Evolutionary conservation across 2,329 filamentous ascomycete genomes (phyloP).

Genomic region (Talaromyces sp.): DNA sequence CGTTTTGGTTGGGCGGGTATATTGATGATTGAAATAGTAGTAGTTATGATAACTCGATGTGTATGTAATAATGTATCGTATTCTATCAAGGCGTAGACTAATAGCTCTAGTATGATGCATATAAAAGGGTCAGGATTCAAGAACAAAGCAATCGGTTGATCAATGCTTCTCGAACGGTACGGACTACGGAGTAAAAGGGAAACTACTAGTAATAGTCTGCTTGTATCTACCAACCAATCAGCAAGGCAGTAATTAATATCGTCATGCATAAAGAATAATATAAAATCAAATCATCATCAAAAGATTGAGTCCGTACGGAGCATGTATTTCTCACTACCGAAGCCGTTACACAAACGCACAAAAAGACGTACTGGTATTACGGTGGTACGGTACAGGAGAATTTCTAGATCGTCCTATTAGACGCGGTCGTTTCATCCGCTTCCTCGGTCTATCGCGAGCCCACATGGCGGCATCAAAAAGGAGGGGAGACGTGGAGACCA

Average conservation of each 20-base stretch:
- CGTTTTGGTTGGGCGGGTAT: not conserved
- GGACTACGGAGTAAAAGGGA: not conserved
- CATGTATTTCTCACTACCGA: not conserved
- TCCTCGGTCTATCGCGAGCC: conserved; percentile 3
- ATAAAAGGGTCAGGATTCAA: not conserved
- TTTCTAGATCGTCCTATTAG: conserved; percentile 4
- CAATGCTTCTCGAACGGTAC: not conserved
- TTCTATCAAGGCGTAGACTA: not conserved
- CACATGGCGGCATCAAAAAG: conserved; percentile 12
- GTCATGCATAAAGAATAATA: not conserved
- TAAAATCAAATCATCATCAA: too few relatives aligned
- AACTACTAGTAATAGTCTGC: too few relatives aligned
- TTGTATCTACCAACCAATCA: not conserved
- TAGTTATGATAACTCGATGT: too few relatives aligned
- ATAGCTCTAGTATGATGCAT: not conserved
- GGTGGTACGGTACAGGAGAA: not conserved
- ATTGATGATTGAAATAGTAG: not conserved
- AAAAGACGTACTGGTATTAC: too few relatives aligned
- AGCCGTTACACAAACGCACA: not conserved
- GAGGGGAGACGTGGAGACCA: conserved; percentile 3
- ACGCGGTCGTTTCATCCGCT: conserved; percentile 7
- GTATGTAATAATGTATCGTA: too few relatives aligned
- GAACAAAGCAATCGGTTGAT: conserved; percentile 6
- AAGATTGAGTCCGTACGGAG: too few relatives aligned
- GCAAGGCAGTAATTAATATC: too few relatives aligned